Evolutionary conservation across 202 grass and related monocot genomes (phyloP).

Genomic region (Saccharum hybrid): DNA sequence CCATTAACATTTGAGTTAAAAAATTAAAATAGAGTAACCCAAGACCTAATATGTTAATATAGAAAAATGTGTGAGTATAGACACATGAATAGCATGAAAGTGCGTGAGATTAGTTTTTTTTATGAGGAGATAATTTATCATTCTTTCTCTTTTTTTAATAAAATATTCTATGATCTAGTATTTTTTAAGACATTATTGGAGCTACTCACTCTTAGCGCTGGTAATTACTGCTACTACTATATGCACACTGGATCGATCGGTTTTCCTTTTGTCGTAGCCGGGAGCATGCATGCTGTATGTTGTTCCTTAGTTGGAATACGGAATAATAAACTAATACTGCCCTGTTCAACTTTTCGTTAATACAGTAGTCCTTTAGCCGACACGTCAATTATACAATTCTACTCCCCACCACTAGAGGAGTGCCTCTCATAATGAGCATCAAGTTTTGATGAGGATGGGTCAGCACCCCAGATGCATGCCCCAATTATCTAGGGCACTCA

Average conservation of each 20-base stretch:
- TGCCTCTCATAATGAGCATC: neutral
- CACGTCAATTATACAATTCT: constrained; percentile 39
- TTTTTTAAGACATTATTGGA: too few species aligned
- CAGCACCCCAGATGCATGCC: neutral
- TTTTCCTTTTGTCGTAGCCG: constrained; percentile 18
- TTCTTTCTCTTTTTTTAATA: too few species aligned
- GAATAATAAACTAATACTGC: neutral
- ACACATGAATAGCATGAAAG: too few species aligned
- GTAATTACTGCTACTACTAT: neutral
- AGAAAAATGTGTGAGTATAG: too few species aligned
- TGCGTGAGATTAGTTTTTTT: too few species aligned
- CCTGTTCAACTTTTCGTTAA: neutral
- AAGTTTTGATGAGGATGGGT: neutral
- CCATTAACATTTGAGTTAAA: too few species aligned
- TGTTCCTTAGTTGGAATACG: neutral
- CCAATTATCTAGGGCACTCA: neutral
- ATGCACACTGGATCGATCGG: neutral
- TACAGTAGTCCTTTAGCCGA: constrained; percentile 29
- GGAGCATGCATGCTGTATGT: neutral
- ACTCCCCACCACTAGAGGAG: neutral
- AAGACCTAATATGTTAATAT: too few species aligned
- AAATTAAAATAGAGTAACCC: too few species aligned
- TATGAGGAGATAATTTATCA: too few species aligned
- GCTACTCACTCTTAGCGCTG: too few species aligned
- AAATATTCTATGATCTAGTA: too few species aligned